Percentiles rank a stretch among this genome's conserved stretches.
phyloP scores from a whole-genome alignment of 768 basidiomycete genomes.

The Trametes gibbosa region DNA sequence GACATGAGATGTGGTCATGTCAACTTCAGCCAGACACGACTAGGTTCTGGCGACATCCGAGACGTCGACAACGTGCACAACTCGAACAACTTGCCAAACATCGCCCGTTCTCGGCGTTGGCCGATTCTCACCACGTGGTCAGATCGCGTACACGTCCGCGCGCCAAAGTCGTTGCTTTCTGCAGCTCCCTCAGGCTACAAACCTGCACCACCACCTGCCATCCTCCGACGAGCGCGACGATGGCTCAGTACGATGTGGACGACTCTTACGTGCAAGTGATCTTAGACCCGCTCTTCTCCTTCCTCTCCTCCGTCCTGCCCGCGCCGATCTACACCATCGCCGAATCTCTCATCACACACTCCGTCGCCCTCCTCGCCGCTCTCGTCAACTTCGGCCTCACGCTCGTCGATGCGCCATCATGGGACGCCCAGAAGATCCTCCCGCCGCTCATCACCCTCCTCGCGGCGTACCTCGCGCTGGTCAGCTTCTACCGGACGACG shows the following conservation, averaged over 20 bases:
- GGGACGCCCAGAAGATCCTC: slow-evolving; percentile 65
- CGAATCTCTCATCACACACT: slow-evolving; percentile 49
- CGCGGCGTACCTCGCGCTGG: slow-evolving; percentile 71
- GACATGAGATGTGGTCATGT: too few species aligned
- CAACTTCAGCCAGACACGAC: too few species aligned
- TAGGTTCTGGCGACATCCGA: too few species aligned
- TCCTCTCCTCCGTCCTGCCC: slow-evolving; percentile 54
- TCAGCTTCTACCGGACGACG: slow-evolving; percentile 77
- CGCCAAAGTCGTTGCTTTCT: background rate
- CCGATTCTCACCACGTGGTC: slow-evolving; percentile 9
- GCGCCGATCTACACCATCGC: slow-evolving; percentile 51
- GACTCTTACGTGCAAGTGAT: slow-evolving; percentile 22
- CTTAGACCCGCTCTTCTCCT: slow-evolving; percentile 53
- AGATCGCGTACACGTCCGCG: slow-evolving; percentile 1
- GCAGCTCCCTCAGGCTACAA: background rate
- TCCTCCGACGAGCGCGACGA: background rate
- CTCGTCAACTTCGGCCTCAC: slow-evolving; percentile 46
- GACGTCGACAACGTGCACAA: too few species aligned
- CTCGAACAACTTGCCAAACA: too few species aligned
- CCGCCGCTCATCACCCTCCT: slow-evolving; percentile 74
- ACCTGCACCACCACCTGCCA: background rate
- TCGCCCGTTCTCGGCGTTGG: background rate
- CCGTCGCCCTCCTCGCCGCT: slow-evolving; percentile 48
- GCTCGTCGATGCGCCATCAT: slow-evolving; percentile 50
- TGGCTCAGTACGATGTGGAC: slow-evolving; percentile 6